A percentile compares a stretch with the other conserved stretches of the same genome.
phyloP scores from a whole-genome alignment of 176 grass and related monocot genomes.

The Dendrocalamus sinicus region DNA sequence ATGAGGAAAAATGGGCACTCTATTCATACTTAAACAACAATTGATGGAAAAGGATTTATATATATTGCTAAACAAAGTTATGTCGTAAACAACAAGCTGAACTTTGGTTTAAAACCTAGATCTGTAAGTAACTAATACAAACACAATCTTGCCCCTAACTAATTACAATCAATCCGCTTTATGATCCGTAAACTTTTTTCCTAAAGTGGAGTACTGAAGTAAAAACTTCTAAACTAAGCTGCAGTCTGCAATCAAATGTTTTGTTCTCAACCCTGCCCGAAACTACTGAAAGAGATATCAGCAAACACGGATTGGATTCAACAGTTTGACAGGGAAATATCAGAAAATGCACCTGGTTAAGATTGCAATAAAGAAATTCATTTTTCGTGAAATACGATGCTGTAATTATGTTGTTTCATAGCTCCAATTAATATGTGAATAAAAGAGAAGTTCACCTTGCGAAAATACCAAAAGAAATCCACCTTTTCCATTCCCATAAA shows the following conservation, averaged over 20 bases:
- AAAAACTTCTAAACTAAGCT: neutral
- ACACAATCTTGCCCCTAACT: neutral
- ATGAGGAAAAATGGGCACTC: neutral
- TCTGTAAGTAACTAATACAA: neutral
- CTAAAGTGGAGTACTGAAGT: neutral
- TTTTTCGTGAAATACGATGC: neutral
- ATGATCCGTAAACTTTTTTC: neutral
- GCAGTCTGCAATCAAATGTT: neutral
- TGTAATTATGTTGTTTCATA: neutral
- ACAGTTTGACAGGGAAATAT: constrained; percentile 10
- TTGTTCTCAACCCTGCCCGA: constrained; percentile 20
- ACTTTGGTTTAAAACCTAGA: neutral
- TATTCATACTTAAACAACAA: neutral
- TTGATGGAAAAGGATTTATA: neutral
- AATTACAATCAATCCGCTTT: neutral
- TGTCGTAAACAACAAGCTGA: neutral
- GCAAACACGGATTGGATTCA: neutral
- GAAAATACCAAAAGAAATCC: constrained; percentile 99
- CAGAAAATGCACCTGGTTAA: constrained; percentile 7
- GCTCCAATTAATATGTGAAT: constrained; percentile 17
- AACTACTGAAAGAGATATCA: constrained; percentile 15
- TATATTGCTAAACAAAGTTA: neutral
- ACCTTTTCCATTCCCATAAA: constrained; percentile 99
- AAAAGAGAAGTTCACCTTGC: constrained; percentile 67
- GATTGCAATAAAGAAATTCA: neutral